These are phyloP conservation scores for Pythium folliculosum DNA, from an alignment of 352 stramenopile species.

Conservation along the genomic window DNA sequence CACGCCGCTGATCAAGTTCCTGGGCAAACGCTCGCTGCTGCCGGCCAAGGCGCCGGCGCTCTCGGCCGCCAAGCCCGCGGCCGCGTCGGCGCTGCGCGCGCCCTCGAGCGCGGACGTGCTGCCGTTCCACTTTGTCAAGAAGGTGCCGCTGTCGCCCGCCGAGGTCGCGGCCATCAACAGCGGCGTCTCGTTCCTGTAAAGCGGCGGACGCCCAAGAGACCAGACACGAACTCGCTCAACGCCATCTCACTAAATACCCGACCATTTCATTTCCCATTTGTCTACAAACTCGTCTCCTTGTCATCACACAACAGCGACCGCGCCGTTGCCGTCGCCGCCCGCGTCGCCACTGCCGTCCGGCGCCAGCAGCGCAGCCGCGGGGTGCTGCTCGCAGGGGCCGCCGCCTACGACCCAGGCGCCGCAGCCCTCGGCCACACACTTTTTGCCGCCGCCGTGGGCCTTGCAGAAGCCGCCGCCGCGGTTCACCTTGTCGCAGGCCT, in stretches of 20 bases:
- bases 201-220: too few relatives aligned
- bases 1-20: constrained; percentile 67
- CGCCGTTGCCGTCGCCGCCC: constrained; percentile 19
- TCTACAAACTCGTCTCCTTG: background rate
- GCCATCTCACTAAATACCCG: background rate
- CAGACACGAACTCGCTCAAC: constrained; percentile 9
- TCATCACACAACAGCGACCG: background rate
- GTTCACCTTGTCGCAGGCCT: constrained; percentile 75
- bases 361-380: constrained; percentile 22
- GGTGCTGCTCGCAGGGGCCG: constrained; percentile 65
- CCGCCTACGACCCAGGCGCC: constrained; percentile 75
- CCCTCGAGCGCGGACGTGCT: constrained; percentile 66
- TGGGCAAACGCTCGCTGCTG: constrained; percentile 74
- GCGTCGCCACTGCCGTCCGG: too few relatives aligned
- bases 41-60: constrained; percentile 31
- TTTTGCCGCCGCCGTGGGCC: constrained; percentile 77
- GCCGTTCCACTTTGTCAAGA: constrained; percentile 63
- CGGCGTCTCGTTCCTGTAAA: constrained; percentile 72
- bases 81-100: constrained; percentile 24
- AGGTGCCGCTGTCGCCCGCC: constrained; percentile 57
- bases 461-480: constrained; percentile 80
- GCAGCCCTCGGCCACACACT: constrained; percentile 59
- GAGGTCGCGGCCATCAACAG: constrained; percentile 85
- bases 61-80: constrained; percentile 26
- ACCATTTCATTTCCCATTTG: background rate